Evolutionary conservation across 192 early-diverging fungal species (phyloP), one percentile per base, ranked within the genome.

Genomic region (Coemansia sp.): DNA sequence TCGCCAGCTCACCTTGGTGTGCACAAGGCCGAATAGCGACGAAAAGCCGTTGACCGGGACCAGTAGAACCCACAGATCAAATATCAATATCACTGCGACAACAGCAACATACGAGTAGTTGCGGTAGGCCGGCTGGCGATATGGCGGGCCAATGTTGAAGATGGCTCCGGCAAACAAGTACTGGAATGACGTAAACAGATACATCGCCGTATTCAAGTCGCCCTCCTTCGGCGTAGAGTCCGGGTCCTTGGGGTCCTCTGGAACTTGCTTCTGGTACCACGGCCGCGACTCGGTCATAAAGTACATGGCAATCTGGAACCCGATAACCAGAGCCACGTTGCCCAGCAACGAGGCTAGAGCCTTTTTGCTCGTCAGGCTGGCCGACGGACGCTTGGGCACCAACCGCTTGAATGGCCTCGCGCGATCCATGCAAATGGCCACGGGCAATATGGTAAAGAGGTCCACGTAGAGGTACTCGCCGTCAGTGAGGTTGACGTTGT

Each of bases 401-500:
- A 99, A 80, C 9, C 76, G 59, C 39, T 85, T 85, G 69, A 89
- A 91, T 6, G 96, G 88, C 36, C 85, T 87, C 0, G 93, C 89
- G 19, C 91, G 88, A 10, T 93, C 95, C 93, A 99, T 90, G 39
- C 88, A 88, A 24, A 94, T 79, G 0, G 93, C 91, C 33, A 93
- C 86, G 0, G 93, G 92, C 53, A 99, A 79, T 56, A 97, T 96
- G 35, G 96, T 84, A 42, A 92, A 89, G 13, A 98, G 75, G 70
- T 98, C 98, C 63, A 96, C 92, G 70, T 90, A 98, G 63, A 98
- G 77, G 78, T 93, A 99, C 86, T 98, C 94, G 57, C 93, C 93
- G 48, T 99, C 93, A 5, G 91, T 93, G 40, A 98, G 76, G 70
- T 95, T 96, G 59, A 87, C 85, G 14, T 85, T 91, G 73, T 94